phyloP scores from a whole-genome alignment of 2,329 filamentous ascomycete species.

The Alternaria angustiovoidea region DNA sequence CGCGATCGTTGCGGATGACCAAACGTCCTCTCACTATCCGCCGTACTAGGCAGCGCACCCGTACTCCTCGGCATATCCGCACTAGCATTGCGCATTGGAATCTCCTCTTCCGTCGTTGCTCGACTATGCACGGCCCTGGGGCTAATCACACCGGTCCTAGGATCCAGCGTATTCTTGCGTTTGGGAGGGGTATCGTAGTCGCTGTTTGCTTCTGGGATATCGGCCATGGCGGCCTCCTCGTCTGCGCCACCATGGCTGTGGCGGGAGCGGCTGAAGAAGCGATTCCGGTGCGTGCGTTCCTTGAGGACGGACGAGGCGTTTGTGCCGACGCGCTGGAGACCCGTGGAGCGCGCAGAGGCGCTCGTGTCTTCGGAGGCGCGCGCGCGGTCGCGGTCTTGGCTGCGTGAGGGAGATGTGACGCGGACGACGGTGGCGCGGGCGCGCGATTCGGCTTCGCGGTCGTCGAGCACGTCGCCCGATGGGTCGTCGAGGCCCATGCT shows the following conservation, averaged over 20 bases:
- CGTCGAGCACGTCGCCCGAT: constrained; percentile 71
- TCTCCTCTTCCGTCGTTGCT: background rate
- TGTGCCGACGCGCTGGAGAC: constrained; percentile 46
- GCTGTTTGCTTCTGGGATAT: constrained; percentile 52
- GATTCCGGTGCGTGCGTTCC: constrained; percentile 62
- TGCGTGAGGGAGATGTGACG: constrained; percentile 50
- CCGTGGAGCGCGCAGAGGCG: constrained; percentile 37
- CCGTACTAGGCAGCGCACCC: constrained; percentile 33
- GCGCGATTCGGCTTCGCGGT: constrained; percentile 52
- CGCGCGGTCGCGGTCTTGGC: constrained; percentile 37
- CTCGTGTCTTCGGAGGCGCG: constrained; percentile 43
- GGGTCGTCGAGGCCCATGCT: constrained; percentile 66
- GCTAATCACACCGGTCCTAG: constrained; percentile 45
- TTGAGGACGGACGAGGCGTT: constrained; percentile 42
- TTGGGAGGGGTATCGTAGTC: constrained; percentile 24
- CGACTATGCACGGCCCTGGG: constrained; percentile 33
- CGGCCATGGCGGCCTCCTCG: constrained; percentile 58
- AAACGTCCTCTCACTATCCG: constrained; percentile 34
- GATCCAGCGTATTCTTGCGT: constrained; percentile 45
- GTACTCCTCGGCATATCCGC: constrained; percentile 24
- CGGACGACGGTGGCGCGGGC: constrained; percentile 51
- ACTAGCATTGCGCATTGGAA: constrained; percentile 9
- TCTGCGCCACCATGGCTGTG: constrained; percentile 31
- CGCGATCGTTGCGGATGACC: constrained; percentile 26
- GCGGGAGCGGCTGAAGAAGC: constrained; percentile 65